Evolutionary conservation across 305 asterid species (phyloP).

Genomic region (Vinca major): DNA sequence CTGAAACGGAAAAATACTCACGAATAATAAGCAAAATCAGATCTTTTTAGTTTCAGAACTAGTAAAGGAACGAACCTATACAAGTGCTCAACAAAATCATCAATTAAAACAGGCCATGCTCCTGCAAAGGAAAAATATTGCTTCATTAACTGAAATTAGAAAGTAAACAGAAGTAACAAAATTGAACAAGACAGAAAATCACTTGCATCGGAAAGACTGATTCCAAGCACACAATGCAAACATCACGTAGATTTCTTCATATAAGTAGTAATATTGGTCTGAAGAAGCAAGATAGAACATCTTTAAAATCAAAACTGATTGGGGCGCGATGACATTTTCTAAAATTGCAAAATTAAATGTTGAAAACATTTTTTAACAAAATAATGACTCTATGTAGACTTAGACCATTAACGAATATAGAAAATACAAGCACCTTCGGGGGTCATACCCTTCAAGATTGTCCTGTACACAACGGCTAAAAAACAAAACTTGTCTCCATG

Average conservation of each 20-base stretch:
- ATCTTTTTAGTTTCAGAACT: background rate
- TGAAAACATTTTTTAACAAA: background rate
- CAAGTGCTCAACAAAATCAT: slow-evolving; percentile 92
- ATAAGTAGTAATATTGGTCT: background rate
- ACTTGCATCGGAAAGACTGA: background rate
- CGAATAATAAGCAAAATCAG: background rate
- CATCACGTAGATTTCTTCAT: background rate
- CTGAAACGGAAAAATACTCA: background rate
- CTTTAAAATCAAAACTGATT: background rate
- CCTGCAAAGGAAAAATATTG: slow-evolving; percentile 35
- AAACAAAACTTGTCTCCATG: slow-evolving; percentile 89
- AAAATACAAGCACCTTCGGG: slow-evolving; percentile 57
- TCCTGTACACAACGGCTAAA: slow-evolving; percentile 90
- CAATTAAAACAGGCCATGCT: slow-evolving; percentile 95
- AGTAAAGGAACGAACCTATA: slow-evolving; percentile 51
- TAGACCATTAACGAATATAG: slow-evolving; percentile 1
- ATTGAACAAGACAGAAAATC: background rate
- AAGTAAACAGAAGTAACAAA: background rate
- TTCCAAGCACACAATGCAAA: background rate
- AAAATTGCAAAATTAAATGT: background rate
- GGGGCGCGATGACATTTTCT: background rate
- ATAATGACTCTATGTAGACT: background rate
- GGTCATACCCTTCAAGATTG: slow-evolving; percentile 93
- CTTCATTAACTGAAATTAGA: background rate
- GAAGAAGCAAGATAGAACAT: background rate